A percentile compares a stretch with the other conserved stretches of the same genome.
phyloP scores from a whole-genome alignment of 2,329 filamentous ascomycete species.

The Rhexocercosporidium sp. region DNA sequence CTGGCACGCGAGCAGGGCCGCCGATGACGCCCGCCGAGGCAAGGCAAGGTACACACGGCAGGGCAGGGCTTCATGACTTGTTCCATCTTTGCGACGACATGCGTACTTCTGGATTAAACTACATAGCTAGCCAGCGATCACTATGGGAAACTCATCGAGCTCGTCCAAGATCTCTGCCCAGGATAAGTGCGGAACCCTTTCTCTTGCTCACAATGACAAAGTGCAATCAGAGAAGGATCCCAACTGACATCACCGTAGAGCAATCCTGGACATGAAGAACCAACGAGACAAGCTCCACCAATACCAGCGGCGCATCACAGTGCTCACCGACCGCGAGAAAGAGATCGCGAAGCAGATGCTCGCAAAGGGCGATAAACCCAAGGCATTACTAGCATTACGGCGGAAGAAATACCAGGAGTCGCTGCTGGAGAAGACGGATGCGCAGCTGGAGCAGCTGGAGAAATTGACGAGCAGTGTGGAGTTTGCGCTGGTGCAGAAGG shows the following conservation, averaged over 20 bases:
- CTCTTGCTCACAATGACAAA: background rate
- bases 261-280: slow-evolving; percentile 96
- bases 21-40: slow-evolving; percentile 16
- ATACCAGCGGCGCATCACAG: slow-evolving; percentile 88
- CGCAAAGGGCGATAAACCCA: slow-evolving; percentile 76
- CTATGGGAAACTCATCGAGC: slow-evolving; percentile 69
- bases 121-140: slow-evolving; percentile 4
- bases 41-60: background rate
- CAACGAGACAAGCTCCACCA: slow-evolving; percentile 97
- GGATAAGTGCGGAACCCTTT: slow-evolving; percentile 71
- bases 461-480: slow-evolving; percentile 87
- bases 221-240: background rate
- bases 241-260: slow-evolving; percentile 56
- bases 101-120: slow-evolving; percentile 13
- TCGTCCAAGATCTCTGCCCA: slow-evolving; percentile 74
- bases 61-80: slow-evolving; percentile 12
- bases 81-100: slow-evolving; percentile 25
- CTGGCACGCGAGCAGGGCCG: slow-evolving; percentile 20
- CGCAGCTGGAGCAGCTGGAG: slow-evolving; percentile 92
- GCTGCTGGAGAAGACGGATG: slow-evolving; percentile 85
- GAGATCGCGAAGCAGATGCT: slow-evolving; percentile 85
- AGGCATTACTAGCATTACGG: slow-evolving; percentile 85
- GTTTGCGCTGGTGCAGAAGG: slow-evolving; percentile 96
- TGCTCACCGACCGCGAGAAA: slow-evolving; percentile 86
- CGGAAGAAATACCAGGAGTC: slow-evolving; percentile 97